Evolutionary conservation across 1,284 basidiomycete species (phyloP).

Genomic region (Moesziomyces sp.): DNA sequence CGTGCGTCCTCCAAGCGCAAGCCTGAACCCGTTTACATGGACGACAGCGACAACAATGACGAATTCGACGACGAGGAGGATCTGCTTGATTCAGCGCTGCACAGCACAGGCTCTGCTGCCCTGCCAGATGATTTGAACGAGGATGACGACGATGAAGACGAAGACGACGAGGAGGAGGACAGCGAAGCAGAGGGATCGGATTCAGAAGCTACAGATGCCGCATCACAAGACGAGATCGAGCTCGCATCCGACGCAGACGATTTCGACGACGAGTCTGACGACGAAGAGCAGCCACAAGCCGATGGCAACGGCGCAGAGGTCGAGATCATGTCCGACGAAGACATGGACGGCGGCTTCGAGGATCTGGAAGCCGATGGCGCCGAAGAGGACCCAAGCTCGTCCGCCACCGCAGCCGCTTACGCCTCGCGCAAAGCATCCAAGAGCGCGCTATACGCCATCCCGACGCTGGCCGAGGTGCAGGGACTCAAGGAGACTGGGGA

Average conservation of each 20-base stretch:
- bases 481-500: conserved; percentile 80
- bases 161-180: conserved; percentile 48
- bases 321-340: conserved; percentile 59
- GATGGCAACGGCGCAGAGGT: conserved; percentile 50
- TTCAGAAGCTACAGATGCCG: conserved; percentile 17
- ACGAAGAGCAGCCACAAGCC: conserved; percentile 5
- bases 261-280: conserved; percentile 6
- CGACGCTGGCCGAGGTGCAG: conserved; percentile 76
- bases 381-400: conserved; percentile 28
- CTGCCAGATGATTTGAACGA: conserved; percentile 26
- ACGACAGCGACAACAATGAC: conserved; percentile 54
- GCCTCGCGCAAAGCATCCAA: conserved; percentile 49
- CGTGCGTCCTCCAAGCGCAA: conserved; percentile 15
- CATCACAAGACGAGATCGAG: conserved; percentile 30
- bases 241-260: conserved; percentile 37
- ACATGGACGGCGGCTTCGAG: conserved; percentile 66
- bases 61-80: conserved; percentile 62
- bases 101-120: conserved; percentile 43
- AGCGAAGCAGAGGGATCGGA: neutral
- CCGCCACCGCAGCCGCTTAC: conserved; percentile 6
- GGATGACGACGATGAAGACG: conserved; percentile 54
- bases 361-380: conserved; percentile 54
- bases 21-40: conserved; percentile 17
- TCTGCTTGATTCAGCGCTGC: conserved; percentile 41
- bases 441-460: conserved; percentile 69